A percentile compares a stretch with the other conserved stretches of the same genome.
These are phyloP conservation scores for Skeletonema costatum DNA, from an alignment of 108 stramenopile species.

Conservation along the genomic window DNA sequence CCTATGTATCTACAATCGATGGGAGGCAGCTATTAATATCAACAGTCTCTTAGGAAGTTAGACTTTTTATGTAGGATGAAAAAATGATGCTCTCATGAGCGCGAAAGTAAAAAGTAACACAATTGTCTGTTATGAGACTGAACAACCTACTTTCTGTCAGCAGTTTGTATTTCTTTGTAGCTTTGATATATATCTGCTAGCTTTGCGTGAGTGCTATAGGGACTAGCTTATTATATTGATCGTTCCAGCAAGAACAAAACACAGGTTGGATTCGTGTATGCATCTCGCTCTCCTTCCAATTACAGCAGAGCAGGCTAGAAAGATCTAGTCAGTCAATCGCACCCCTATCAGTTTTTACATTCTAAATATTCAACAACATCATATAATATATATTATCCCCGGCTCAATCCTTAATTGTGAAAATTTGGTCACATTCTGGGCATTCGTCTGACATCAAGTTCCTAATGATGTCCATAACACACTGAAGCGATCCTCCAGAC, in stretches of 20 bases:
- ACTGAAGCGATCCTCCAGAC: conserved; percentile 10
- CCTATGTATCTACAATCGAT: not conserved
- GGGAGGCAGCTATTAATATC: not conserved
- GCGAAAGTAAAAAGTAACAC: not conserved
- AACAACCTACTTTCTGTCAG: not conserved
- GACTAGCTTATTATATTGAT: no score
- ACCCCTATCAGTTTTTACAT: not conserved
- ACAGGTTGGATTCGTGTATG: not conserved
- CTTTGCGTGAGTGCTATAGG: no score
- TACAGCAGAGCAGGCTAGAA: not conserved
- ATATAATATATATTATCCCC: not conserved
- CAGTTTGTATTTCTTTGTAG: no score
- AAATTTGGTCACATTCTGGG: conserved; percentile 16
- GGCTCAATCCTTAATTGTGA: conserved; percentile 11
- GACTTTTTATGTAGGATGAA: not conserved
- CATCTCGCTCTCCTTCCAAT: no score
- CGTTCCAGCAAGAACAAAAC: no score
- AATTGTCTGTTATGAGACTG: not conserved
- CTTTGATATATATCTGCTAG: no score
- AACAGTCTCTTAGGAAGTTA: not conserved
- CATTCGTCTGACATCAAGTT: conserved; percentile 16
- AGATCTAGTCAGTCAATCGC: not conserved
- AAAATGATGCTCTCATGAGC: not conserved
- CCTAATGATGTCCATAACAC: conserved; percentile 17
- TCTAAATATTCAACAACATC: not conserved